Base-by-base conservation (phyloP, 2,329 filamentous ascomycete species). In the Ceratocystis harringtonii region DNA sequence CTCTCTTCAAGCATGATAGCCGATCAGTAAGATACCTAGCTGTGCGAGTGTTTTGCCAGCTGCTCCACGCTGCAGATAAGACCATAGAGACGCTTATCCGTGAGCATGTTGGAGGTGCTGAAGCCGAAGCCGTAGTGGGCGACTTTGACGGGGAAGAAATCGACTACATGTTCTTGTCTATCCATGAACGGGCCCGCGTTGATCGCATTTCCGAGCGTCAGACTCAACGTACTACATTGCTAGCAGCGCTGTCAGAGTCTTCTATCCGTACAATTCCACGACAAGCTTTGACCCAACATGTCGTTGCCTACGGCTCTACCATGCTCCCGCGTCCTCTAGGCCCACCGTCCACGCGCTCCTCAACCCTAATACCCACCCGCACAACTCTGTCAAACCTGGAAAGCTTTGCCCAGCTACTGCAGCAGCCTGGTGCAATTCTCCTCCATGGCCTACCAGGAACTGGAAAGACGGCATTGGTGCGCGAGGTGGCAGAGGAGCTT, bases 381-480 rank as follows among this genome's bases (percentile, higher is more conserved):
- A 96, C 90, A 0, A 90, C 91, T 0, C 76, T 81, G 41, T 73
- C 74, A 8, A 99, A 97, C 69, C 77, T 96, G 45, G 82, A 84
- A 70, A 78, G 74, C 10, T 80, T 97, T 65, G 88, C 89, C 1
- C 75, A 76, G 32, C 81, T 86, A 60, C 77, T 99, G 36, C 85
- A 88, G 57, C 79, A 79, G 3, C 73, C 82, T 0, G 84, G 85
- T 0, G 90, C 95, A 0, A 80, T 96, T 44, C 78, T 99, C 22
- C 79, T 99, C 3, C 84, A 90, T 68, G 94, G 94, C 1, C 78
- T 89, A 15, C 84, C 92, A 6, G 92, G 95, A 22, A 88, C 88
- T 41, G 94, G 94, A 62, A 99, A 99, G 78, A 96, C 94, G 0
- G 85, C 89, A 0, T 76, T 95, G 22, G 84, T 95, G 15, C 88